These are phyloP conservation scores for Tetrahymena elliotti DNA, from an alignment of 73 alveolate species.

Conservation along the genomic window DNA sequence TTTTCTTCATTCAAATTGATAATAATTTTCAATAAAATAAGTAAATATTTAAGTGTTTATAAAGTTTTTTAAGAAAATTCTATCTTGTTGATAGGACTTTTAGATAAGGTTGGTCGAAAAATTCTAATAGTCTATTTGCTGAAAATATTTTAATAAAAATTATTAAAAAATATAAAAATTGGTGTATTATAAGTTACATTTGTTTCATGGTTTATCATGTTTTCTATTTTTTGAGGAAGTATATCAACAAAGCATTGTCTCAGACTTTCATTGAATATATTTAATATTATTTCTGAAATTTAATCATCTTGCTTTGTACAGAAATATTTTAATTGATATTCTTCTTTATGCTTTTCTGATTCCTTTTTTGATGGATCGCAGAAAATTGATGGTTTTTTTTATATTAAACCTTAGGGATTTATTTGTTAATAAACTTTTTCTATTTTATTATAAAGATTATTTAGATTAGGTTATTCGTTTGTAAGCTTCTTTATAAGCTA, in stretches of 20 bases:
- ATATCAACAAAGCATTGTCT: not conserved
- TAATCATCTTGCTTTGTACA: not conserved
- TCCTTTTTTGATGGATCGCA: not conserved
- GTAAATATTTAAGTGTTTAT: slow-evolving; percentile 6
- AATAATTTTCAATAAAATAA: not conserved
- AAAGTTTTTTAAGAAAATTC: not conserved
- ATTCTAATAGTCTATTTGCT: not conserved
- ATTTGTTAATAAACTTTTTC: not conserved
- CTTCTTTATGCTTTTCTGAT: not conserved
- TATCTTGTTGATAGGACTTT: slow-evolving; percentile 3
- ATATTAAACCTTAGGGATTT: not conserved
- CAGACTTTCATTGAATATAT: slow-evolving; percentile 3
- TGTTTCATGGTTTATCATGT: not conserved
- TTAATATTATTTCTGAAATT: not conserved
- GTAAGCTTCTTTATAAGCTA: not conserved
- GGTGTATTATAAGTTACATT: not conserved
- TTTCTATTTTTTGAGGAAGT: not conserved
- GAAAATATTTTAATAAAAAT: not conserved
- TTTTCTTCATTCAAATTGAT: not conserved
- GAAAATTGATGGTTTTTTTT: not conserved
- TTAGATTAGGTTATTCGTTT: not conserved
- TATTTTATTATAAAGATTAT: not conserved
- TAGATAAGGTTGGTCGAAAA: not conserved
- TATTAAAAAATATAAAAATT: not conserved
- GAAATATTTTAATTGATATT: not conserved